phyloP scores from a whole-genome alignment of 2,329 filamentous ascomycete genomes.

The Pseudopithomyces maydicus region DNA sequence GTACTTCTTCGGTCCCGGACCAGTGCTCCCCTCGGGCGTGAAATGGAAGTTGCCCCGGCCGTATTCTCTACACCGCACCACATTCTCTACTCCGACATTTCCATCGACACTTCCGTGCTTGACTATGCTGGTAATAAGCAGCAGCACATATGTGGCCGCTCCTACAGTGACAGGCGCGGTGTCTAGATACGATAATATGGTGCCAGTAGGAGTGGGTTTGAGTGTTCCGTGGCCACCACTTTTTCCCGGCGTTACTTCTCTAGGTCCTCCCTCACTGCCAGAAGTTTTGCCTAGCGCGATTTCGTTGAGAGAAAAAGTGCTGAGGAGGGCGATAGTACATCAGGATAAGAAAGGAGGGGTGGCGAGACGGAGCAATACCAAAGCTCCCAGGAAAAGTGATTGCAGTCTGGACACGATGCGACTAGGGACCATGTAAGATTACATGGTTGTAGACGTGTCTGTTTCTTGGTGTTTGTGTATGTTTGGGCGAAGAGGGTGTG shows the following conservation, averaged over 20 bases:
- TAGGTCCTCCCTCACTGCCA: conserved; percentile 1
- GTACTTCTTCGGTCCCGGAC: conserved; percentile 22
- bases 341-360: neutral
- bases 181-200: neutral
- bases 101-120: neutral
- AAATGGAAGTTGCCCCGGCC: conserved; percentile 16
- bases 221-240: neutral
- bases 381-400: no score
- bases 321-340: neutral
- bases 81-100: neutral
- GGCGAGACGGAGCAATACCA: no score
- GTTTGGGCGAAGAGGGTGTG: no score
- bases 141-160: neutral
- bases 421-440: no score
- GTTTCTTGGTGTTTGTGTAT: no score
- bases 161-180: neutral
- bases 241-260: neutral
- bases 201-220: neutral
- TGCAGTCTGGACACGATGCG: no score
- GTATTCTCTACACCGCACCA: neutral
- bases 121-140: neutral
- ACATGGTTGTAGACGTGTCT: no score
- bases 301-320: neutral
- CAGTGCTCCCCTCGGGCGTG: conserved; percentile 19
- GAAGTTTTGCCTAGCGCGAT: neutral